Evolutionary conservation across 768 basidiomycete species (phyloP), one percentile per base, ranked within the genome.

Genomic region (Lentinula aciculospora): DNA sequence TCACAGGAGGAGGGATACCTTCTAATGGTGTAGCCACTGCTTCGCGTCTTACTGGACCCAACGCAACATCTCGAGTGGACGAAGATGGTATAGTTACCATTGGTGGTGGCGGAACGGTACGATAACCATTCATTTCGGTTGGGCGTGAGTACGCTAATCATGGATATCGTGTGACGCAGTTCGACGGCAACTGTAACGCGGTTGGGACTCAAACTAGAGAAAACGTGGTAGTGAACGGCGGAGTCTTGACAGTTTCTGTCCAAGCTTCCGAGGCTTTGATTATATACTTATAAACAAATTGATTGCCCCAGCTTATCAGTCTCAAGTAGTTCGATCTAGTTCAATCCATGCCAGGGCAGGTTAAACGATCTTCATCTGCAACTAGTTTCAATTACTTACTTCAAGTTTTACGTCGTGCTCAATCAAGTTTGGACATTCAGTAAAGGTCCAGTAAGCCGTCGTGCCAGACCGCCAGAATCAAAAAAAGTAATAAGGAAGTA

Each of bases 211-310:
- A 69, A 60, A 51, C 42, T 1, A 60, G 61, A 19, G 73, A 74
- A 60, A 58, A 47, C 10, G 67, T 69, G 0, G 36, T 51, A 19
- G 67, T 72, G 13, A 53, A 37, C 28, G 66, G 60, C 17, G 64
- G 64, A 3, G 53, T 56, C 44, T 55, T 69, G 36, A 66, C 64
- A 9, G 67, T 74, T 15, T 49, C 64, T 4, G 65, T 75, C 49
- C 61, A 60, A 25, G 72, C 72, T 21, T 73, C 72, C 12, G 74
- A 75, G 61, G 72, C 71, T n/a, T 54, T 72, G 55, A 71, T 75
- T 44, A 65, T 74, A 47, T 70, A 63, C 42, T 47, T 73, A 47
- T 62, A 50, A 53, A 50, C 21, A 7, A 44, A 7, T 13, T 34
- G n/a, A n/a, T 13, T n/a, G 37, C 37, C n/a, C 5, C 17, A n/a